Percentiles rank a stretch among this genome's conserved stretches.
phyloP scores from a whole-genome alignment of 1,284 basidiomycete species.

The Albatrellus sp. region DNA sequence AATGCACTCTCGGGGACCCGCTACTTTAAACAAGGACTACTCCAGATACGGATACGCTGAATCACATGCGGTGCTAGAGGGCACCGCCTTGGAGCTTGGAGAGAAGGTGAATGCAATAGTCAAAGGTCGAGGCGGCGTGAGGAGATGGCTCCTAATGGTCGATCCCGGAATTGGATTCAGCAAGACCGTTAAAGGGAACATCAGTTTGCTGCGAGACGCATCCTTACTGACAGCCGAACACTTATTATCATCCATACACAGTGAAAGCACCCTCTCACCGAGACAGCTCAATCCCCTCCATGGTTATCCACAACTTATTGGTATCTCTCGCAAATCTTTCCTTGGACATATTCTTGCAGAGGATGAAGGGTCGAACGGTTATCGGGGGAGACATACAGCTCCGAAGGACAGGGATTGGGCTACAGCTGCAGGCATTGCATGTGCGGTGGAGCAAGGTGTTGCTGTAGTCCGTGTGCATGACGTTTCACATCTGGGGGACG shows the following conservation, averaged over 20 bases:
- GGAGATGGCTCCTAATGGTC: slow-evolving; percentile 83
- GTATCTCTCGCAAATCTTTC: slow-evolving; percentile 77
- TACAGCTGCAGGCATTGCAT: slow-evolving; percentile 71
- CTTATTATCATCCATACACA: slow-evolving; percentile 15
- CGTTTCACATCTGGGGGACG: slow-evolving; percentile 55
- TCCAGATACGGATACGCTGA: slow-evolving; percentile 39
- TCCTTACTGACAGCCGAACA: slow-evolving; percentile 31
- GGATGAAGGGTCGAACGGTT: slow-evolving; percentile 21
- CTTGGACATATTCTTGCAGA: slow-evolving; percentile 51
- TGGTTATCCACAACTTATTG: slow-evolving; percentile 68
- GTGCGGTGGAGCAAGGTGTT: slow-evolving; percentile 66
- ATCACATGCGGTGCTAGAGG: slow-evolving; percentile 43
- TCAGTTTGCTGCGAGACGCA: slow-evolving; percentile 53
- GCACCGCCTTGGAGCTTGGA: slow-evolving; percentile 67
- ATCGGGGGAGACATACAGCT: slow-evolving; percentile 34
- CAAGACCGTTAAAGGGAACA: slow-evolving; percentile 71
- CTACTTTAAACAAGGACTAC: slow-evolving; percentile 63
- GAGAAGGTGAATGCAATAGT: slow-evolving; percentile 58
- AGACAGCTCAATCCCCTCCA: slow-evolving; percentile 36
- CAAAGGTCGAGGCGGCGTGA: slow-evolving; percentile 61
- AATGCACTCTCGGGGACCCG: slow-evolving; percentile 90
- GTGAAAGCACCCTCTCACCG: neutral
- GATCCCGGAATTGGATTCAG: slow-evolving; percentile 97
- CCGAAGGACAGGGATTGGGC: slow-evolving; percentile 67
- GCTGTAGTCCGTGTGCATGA: slow-evolving; percentile 82